Conservation (phyloP, 2,329 filamentous ascomycete genomes). For the Apiospora arundinis region DNA sequence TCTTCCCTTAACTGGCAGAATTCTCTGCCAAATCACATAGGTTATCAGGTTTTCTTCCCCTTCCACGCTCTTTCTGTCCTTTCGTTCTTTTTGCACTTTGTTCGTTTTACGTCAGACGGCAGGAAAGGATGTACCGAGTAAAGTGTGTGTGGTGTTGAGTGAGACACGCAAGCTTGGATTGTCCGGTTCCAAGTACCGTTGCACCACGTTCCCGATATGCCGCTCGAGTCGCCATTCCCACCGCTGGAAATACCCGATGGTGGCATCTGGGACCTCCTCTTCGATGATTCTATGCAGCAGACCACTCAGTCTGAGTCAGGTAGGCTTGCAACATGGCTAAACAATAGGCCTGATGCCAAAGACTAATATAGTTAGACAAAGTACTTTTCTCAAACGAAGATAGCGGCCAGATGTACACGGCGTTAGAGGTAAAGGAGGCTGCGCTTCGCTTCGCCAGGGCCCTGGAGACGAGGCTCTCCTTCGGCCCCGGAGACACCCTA, state of each 20-base stretch:
- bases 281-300: neutral
- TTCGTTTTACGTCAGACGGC: neutral
- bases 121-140: neutral
- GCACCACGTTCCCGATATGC: neutral
- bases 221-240: neutral
- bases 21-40: neutral
- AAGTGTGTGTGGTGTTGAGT: neutral
- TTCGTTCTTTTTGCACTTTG: neutral
- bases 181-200: neutral
- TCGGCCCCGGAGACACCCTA: neutral
- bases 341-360: neutral
- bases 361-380: neutral
- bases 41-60: neutral
- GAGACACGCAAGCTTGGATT: neutral
- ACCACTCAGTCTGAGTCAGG: neutral
- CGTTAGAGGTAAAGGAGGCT: neutral
- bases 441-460: neutral
- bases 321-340: neutral
- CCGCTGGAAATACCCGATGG: constrained; percentile 1
- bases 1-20: neutral
- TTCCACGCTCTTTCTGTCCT: neutral
- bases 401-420: neutral
- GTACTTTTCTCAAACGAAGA: neutral
- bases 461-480: neutral
- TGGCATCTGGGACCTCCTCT: neutral